A percentile compares a stretch with the other conserved stretches of the same genome.
Evolutionary conservation across 1,284 basidiomycete species (phyloP).

Genomic region (Malassezia psittaci): DNA sequence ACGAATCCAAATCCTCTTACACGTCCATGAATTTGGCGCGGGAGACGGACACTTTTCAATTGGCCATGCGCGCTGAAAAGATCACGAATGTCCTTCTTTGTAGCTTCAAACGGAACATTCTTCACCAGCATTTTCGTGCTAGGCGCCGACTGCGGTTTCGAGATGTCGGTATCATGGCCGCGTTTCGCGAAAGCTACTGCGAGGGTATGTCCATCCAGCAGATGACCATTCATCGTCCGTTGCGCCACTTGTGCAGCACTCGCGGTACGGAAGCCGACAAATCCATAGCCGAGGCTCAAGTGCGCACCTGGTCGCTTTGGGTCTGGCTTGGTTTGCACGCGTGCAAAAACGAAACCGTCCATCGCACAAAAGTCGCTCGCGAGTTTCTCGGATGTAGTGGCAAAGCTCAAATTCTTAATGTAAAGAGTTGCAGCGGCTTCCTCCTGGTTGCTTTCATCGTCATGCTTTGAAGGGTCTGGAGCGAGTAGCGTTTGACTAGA

Average conservation of each 20-base stretch:
- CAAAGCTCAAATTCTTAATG: slow-evolving; percentile 85
- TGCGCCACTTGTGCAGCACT: slow-evolving; percentile 68
- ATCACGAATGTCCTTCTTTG: slow-evolving; percentile 79
- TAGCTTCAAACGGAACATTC: slow-evolving; percentile 93
- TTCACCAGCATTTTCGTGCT: slow-evolving; percentile 66
- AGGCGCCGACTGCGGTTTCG: slow-evolving; percentile 36
- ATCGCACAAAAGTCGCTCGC: slow-evolving; percentile 63
- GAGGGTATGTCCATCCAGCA: slow-evolving; percentile 76
- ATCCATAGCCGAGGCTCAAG: slow-evolving; percentile 90
- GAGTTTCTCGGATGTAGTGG: slow-evolving; percentile 70
- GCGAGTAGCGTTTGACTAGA: slow-evolving; percentile 25
- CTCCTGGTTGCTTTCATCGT: slow-evolving; percentile 11
- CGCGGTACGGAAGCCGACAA: slow-evolving; percentile 73
- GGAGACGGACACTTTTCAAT: slow-evolving; percentile 51
- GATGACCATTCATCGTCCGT: slow-evolving; percentile 67
- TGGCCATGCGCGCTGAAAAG: slow-evolving; percentile 68
- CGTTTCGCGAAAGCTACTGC: slow-evolving; percentile 78
- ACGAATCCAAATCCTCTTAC: slow-evolving; percentile 85
- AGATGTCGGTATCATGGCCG: slow-evolving; percentile 57
- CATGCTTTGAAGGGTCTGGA: slow-evolving; percentile 2
- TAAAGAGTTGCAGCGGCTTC: slow-evolving; percentile 71
- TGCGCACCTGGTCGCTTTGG: slow-evolving; percentile 49
- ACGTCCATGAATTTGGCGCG: slow-evolving; percentile 61
- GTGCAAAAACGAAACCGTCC: slow-evolving; percentile 73
- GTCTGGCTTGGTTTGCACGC: slow-evolving; percentile 82